Conservation (phyloP, 169 alveolate genomes). For the Babesia gibsoni region DNA sequence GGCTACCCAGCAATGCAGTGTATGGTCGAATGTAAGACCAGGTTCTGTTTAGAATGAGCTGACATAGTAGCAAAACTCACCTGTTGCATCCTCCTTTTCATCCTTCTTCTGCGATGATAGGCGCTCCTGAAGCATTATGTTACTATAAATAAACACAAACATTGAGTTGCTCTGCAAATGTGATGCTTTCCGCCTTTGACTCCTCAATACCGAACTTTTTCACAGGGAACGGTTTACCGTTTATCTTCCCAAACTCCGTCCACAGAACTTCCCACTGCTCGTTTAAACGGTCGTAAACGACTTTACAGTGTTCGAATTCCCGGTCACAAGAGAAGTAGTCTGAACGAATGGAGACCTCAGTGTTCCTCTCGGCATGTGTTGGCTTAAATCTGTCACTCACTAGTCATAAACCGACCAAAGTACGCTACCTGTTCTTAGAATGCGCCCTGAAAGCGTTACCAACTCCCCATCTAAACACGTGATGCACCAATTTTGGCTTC, state of each 20-base stretch:
- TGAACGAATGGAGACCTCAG: constrained; percentile 64
- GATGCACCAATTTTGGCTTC: constrained; percentile 34
- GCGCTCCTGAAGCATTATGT: neutral
- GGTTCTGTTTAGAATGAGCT: neutral
- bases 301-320: constrained; percentile 55
- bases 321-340: constrained; percentile 62
- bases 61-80: neutral
- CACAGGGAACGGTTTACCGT: constrained; percentile 77
- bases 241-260: constrained; percentile 69
- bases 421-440: constrained; percentile 67
- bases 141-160: constrained; percentile 17
- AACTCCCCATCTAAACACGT: constrained; percentile 77
- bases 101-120: neutral
- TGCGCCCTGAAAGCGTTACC: constrained; percentile 73
- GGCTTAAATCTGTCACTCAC: constrained; percentile 59
- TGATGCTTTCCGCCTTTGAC: constrained; percentile 66
- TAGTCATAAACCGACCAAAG: neutral
- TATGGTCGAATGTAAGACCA: constrained; percentile 43
- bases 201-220: constrained; percentile 73
- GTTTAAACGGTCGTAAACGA: constrained; percentile 67
- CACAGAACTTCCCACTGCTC: constrained; percentile 83
- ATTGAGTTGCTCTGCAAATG: constrained; percentile 64
- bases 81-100: neutral
- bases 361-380: constrained; percentile 61
- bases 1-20: constrained; percentile 66